A percentile compares a stretch with the other conserved stretches of the same genome.
phyloP scores from a whole-genome alignment of 1,139 yeast genomes.

The Protomyces inouyei region DNA sequence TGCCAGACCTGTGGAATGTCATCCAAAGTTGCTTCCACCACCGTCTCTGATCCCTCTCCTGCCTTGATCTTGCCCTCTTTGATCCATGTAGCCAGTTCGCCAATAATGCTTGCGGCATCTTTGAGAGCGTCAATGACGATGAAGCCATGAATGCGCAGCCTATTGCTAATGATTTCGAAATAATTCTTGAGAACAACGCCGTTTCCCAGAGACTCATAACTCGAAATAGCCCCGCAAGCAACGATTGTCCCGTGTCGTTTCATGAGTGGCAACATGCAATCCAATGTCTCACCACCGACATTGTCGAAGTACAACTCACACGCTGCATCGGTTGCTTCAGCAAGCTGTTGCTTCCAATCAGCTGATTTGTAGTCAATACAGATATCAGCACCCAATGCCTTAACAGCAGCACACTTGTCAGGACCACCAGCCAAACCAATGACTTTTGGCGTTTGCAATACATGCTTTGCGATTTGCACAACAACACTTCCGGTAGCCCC shows the following conservation, averaged over 20 bases:
- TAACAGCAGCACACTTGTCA: slow-evolving; percentile 54
- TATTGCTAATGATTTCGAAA: slow-evolving; percentile 19
- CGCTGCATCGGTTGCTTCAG: slow-evolving; percentile 39
- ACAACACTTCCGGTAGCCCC: slow-evolving; percentile 63
- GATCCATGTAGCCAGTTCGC: background rate
- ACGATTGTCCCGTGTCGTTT: slow-evolving; percentile 47
- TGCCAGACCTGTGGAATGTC: background rate
- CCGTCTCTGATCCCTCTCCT: background rate
- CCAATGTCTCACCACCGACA: slow-evolving; percentile 60
- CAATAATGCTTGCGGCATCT: background rate
- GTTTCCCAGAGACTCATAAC: slow-evolving; percentile 45
- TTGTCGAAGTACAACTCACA: slow-evolving; percentile 39
- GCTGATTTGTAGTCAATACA: slow-evolving; percentile 49
- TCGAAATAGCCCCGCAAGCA: slow-evolving; percentile 61
- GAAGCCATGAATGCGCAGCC: slow-evolving; percentile 32
- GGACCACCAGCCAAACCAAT: slow-evolving; percentile 61
- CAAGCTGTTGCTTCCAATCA: background rate
- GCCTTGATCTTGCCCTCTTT: background rate
- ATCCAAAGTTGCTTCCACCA: background rate
- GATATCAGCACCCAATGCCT: slow-evolving; percentile 52
- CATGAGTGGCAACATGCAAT: slow-evolving; percentile 45
- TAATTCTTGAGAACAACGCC: slow-evolving; percentile 36
- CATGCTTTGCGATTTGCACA: slow-evolving; percentile 54
- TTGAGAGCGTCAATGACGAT: slow-evolving; percentile 28
- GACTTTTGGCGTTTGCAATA: slow-evolving; percentile 52